Conservation (phyloP, 306 rosid species). For the Alnus rubra region DNA sequence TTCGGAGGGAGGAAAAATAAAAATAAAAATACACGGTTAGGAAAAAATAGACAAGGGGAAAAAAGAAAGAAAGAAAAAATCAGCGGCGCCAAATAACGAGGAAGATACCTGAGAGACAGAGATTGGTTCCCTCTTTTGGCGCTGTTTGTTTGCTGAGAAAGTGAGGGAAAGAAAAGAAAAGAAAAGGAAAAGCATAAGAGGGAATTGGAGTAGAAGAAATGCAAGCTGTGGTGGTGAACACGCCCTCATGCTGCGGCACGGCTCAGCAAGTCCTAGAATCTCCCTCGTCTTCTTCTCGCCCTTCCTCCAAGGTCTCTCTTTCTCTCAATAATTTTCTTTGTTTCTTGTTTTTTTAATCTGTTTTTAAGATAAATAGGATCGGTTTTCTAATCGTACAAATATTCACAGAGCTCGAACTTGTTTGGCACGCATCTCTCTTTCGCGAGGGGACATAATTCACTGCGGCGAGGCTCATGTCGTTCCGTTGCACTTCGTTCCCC, state of each 20-base stretch:
- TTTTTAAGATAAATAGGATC: neutral
- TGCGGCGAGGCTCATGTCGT: constrained; percentile 28
- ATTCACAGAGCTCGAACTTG: constrained; percentile 22
- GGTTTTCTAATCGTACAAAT: neutral
- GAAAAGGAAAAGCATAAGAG: neutral
- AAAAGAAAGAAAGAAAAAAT: neutral
- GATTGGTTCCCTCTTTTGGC: too few species aligned
- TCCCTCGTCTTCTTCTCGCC: constrained; percentile 37
- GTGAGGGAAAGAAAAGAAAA: neutral
- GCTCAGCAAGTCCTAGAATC: constrained; percentile 35
- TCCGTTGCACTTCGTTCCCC: constrained; percentile 37
- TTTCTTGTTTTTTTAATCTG: neutral
- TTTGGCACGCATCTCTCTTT: constrained; percentile 33
- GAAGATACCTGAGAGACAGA: too few species aligned
- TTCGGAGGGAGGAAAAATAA: too few species aligned
- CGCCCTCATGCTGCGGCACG: constrained; percentile 40
- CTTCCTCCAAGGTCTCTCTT: constrained; percentile 42
- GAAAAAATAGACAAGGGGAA: too few species aligned
- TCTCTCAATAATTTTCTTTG: neutral
- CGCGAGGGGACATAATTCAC: constrained; percentile 22
- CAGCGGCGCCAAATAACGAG: too few species aligned
- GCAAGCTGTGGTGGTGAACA: constrained; percentile 58
- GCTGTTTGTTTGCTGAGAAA: constrained; percentile 27
- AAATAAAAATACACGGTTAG: too few species aligned
- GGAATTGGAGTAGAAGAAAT: constrained; percentile 25